Conservation (phyloP, 192 early-diverging fungal genomes). For the Piromyces finnis region DNA sequence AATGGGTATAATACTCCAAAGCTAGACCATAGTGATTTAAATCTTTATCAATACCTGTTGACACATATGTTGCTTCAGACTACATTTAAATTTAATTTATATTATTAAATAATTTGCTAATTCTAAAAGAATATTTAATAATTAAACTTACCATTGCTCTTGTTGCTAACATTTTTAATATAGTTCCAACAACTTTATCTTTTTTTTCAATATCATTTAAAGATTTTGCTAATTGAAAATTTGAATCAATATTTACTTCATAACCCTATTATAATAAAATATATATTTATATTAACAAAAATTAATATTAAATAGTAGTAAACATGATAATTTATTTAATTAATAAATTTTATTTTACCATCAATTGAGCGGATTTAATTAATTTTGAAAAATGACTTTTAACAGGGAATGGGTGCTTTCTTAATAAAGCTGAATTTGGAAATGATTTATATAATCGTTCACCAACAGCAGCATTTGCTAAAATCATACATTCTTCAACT, state of each 20-base stretch:
- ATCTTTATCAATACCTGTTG: slow-evolving; percentile 26
- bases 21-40: slow-evolving; percentile 60
- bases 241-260: slow-evolving; percentile 40
- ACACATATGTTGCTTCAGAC: slow-evolving; percentile 39
- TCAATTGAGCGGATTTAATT: slow-evolving; percentile 19
- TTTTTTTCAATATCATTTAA: slow-evolving; percentile 18
- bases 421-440: slow-evolving; percentile 35
- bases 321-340: no score
- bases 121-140: slow-evolving; percentile 31
- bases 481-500: slow-evolving; percentile 65
- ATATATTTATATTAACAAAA: no score
- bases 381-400: slow-evolving; percentile 41
- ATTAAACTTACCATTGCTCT: slow-evolving; percentile 18
- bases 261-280: slow-evolving; percentile 18
- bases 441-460: slow-evolving; percentile 30
- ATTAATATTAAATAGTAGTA: no score
- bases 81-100: slow-evolving; percentile 15
- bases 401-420: slow-evolving; percentile 47
- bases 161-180: not conserved
- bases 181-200: slow-evolving; percentile 5
- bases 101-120: no score
- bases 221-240: slow-evolving; percentile 38
- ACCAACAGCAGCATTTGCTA: slow-evolving; percentile 53
- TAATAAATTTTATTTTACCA: no score
- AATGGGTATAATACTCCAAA: slow-evolving; percentile 60